Conservation (phyloP, 306 rosid genomes). For the Rosa multiflora region DNA sequence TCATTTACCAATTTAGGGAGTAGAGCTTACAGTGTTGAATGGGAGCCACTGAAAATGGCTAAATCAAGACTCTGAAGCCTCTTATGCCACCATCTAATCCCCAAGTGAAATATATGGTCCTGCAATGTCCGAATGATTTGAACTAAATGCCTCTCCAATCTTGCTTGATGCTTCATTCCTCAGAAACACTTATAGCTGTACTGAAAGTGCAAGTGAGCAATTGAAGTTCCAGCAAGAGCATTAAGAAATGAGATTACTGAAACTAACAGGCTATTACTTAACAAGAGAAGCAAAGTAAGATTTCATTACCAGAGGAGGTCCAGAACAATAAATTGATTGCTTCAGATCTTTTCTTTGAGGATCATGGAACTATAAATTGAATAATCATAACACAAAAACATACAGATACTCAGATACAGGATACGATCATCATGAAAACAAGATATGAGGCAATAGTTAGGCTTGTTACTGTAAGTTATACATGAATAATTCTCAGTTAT, state of each 20-base stretch:
- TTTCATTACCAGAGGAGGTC: too few species aligned
- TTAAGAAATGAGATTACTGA: not conserved
- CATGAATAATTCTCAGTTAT: too few species aligned
- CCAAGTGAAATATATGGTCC: too few species aligned
- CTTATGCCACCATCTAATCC: not conserved
- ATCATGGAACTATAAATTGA: too few species aligned
- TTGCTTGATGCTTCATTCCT: not conserved
- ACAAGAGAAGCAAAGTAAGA: too few species aligned
- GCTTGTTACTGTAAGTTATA: too few species aligned
- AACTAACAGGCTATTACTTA: not conserved
- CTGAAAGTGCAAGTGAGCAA: not conserved
- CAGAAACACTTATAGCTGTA: not conserved
- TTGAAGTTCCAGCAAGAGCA: not conserved
- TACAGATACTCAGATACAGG: not conserved
- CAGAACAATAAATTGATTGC: too few species aligned
- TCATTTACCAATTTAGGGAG: not conserved
- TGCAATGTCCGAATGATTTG: too few species aligned
- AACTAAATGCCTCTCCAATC: not conserved
- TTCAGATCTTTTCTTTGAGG: too few species aligned
- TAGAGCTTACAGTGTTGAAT: not conserved
- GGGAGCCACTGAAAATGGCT: not conserved
- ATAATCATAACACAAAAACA: not conserved
- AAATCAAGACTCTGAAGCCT: not conserved
- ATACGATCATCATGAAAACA: not conserved
- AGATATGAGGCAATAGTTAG: not conserved